Conservation (phyloP, 164 flowering plant genomes). For the Stephania yunnanensis region DNA sequence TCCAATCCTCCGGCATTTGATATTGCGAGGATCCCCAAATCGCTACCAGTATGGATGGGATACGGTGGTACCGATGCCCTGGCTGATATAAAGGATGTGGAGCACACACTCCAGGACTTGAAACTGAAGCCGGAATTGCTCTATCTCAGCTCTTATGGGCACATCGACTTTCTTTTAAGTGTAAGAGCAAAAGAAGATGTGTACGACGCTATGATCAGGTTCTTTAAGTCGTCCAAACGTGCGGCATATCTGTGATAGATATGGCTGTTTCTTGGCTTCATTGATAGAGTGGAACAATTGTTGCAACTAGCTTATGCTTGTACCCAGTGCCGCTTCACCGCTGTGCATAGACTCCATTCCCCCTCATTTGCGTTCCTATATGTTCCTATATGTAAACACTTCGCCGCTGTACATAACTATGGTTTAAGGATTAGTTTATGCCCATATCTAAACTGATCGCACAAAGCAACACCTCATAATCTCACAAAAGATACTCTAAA, state of each 20-base stretch:
- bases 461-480: no score
- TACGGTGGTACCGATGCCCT: slow-evolving; percentile 86
- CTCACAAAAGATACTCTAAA: no score
- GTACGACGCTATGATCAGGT: slow-evolving; percentile 51
- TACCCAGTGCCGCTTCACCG: not conserved
- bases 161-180: slow-evolving; percentile 70
- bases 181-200: slow-evolving; percentile 57
- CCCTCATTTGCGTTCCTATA: no score
- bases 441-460: no score
- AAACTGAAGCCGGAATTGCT: slow-evolving; percentile 57
- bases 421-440: no score
- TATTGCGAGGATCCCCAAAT: slow-evolving; percentile 54
- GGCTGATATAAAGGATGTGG: slow-evolving; percentile 64
- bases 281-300: not conserved
- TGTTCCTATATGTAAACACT: no score
- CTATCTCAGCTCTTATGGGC: slow-evolving; percentile 78
- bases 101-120: slow-evolving; percentile 61
- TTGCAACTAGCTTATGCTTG: not conserved
- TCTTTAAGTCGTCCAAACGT: slow-evolving; percentile 49
- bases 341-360: not conserved
- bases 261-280: not conserved
- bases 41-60: slow-evolving; percentile 86
- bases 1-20: slow-evolving; percentile 60
- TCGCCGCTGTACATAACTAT: no score
- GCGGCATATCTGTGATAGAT: slow-evolving; percentile 16